A percentile compares a stretch with the other conserved stretches of the same genome.
These are phyloP conservation scores for Rhynchospora breviuscula DNA, from an alignment of 176 grass and related monocot genomes.

Conservation along the genomic window DNA sequence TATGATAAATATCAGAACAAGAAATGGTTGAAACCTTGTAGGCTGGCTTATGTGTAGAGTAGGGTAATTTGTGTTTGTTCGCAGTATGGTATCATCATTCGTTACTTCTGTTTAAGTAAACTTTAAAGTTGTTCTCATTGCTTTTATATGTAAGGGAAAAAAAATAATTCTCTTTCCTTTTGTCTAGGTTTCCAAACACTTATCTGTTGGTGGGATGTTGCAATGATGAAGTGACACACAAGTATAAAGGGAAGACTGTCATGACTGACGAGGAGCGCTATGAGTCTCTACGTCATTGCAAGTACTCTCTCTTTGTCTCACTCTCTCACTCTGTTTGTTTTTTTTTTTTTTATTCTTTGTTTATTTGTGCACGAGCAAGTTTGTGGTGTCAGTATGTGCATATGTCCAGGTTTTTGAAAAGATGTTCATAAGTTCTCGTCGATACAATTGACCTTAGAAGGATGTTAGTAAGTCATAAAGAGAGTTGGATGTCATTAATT, in stretches of 20 bases:
- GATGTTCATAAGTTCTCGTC: not conserved
- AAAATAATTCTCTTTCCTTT: slow-evolving; percentile 9
- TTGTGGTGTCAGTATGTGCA: not conserved
- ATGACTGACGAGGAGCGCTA: slow-evolving; percentile 81
- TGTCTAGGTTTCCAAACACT: slow-evolving; percentile 71
- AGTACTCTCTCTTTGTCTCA: slow-evolving; percentile 38
- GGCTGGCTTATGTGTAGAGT: not conserved
- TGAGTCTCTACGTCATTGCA: slow-evolving; percentile 94
- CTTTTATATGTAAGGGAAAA: not conserved
- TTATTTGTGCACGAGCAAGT: not conserved
- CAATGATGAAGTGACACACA: slow-evolving; percentile 79
- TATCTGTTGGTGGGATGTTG: slow-evolving; percentile 83
- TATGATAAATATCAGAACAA: not conserved
- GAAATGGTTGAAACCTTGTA: not conserved
- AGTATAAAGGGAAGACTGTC: slow-evolving; percentile 79
- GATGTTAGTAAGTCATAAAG: not conserved
- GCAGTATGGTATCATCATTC: not conserved
- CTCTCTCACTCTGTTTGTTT: not conserved
- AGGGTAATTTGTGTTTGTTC: not conserved
- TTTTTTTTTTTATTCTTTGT: not conserved
- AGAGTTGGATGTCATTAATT: not conserved
- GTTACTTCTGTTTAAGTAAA: not conserved
- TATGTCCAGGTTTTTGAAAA: not conserved
- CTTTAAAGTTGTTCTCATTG: not conserved
- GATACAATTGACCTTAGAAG: not conserved